Evolutionary conservation across 2,329 filamentous ascomycete species (phyloP).

Genomic region (Colletotrichum trifolii): DNA sequence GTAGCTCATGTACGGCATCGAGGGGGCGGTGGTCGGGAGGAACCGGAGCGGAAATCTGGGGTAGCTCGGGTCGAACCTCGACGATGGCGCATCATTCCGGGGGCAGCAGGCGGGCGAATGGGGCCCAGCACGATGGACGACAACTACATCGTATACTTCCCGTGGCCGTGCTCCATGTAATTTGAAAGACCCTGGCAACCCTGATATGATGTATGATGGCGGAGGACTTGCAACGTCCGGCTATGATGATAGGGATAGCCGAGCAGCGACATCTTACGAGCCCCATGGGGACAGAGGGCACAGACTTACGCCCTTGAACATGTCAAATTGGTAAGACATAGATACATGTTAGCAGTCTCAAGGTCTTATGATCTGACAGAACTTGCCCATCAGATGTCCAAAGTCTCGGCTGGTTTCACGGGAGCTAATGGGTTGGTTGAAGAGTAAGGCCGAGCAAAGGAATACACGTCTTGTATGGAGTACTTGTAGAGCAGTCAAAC

Average conservation of each 20-base stretch:
- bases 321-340: slow-evolving; percentile 9
- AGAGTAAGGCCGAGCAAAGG: slow-evolving; percentile 11
- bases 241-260: slow-evolving; percentile 1
- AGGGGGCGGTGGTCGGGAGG: slow-evolving; percentile 31
- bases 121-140: slow-evolving; percentile 26
- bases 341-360: background rate
- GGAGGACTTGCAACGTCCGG: slow-evolving; percentile 24
- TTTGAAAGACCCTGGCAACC: slow-evolving; percentile 25
- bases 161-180: slow-evolving; percentile 32
- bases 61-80: slow-evolving; percentile 36
- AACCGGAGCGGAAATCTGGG: slow-evolving; percentile 37
- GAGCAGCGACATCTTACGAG: slow-evolving; percentile 15
- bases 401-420: background rate
- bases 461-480: background rate
- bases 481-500: background rate
- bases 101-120: slow-evolving; percentile 32
- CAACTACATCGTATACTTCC: slow-evolving; percentile 11
- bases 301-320: slow-evolving; percentile 4
- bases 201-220: too few species aligned
- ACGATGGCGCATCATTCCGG: slow-evolving; percentile 36
- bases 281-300: slow-evolving; percentile 7
- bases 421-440: background rate
- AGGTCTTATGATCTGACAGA: slow-evolving; percentile 24
- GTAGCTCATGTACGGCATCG: slow-evolving; percentile 34
- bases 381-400: slow-evolving; percentile 6